Conservation (phyloP, 1,139 yeast genomes). For the Meyerozyma smithsonii region DNA sequence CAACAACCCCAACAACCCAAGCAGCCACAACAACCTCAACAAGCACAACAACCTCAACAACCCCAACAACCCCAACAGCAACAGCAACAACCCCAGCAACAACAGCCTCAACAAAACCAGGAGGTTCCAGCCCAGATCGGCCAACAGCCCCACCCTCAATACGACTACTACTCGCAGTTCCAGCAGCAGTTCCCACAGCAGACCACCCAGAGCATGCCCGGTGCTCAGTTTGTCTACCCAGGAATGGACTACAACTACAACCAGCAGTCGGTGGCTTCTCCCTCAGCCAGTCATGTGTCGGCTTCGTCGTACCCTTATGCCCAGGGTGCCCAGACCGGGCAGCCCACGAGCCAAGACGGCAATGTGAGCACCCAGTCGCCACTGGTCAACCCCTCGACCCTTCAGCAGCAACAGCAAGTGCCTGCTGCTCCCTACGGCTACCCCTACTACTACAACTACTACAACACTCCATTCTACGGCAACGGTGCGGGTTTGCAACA, state of each 20-base stretch:
- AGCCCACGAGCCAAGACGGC: slow-evolving; percentile 12
- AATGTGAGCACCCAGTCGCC: slow-evolving; percentile 9
- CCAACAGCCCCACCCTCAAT: slow-evolving; percentile 13
- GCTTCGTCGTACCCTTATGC: slow-evolving; percentile 21
- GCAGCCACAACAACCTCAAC: slow-evolving; percentile 10
- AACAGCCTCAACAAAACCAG: slow-evolving; percentile 7
- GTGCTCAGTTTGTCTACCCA: slow-evolving; percentile 42
- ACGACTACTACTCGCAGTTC: slow-evolving; percentile 33
- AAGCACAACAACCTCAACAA: slow-evolving; percentile 11
- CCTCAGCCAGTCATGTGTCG: slow-evolving; percentile 32
- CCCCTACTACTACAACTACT: slow-evolving; percentile 44
- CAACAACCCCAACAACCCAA: slow-evolving; percentile 11
- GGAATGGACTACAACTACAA: slow-evolving; percentile 41
- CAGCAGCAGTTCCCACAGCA: slow-evolving; percentile 41
- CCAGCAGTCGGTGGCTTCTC: slow-evolving; percentile 31
- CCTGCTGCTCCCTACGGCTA: slow-evolving; percentile 39
- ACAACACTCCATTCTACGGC: slow-evolving; percentile 40
- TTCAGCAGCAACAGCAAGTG: slow-evolving; percentile 14
- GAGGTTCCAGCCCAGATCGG: background rate
- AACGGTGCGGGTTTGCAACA: slow-evolving; percentile 23
- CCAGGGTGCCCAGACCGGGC: slow-evolving; percentile 12
- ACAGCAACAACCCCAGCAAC: slow-evolving; percentile 19
- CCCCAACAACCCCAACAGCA: slow-evolving; percentile 9
- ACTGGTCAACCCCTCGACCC: slow-evolving; percentile 7
- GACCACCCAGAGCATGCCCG: slow-evolving; percentile 33